These are phyloP conservation scores for Nakaseomyces kungkrabaensis DNA, from an alignment of 1,139 yeast species.

Conservation along the genomic window DNA sequence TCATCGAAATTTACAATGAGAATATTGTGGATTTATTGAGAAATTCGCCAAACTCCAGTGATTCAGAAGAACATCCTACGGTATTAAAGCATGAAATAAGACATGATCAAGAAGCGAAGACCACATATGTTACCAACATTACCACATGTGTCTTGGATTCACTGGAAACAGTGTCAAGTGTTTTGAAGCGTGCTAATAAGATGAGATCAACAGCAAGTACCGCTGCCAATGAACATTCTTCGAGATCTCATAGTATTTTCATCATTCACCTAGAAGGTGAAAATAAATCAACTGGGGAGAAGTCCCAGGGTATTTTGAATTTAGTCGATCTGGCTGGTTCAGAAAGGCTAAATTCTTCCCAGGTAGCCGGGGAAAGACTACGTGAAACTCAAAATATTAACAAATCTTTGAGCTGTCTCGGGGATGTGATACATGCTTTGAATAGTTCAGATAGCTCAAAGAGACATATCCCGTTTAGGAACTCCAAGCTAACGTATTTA, in stretches of 20 bases:
- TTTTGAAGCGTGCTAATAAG: conserved; percentile 46
- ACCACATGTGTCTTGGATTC: conserved; percentile 41
- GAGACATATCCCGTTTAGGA: conserved; percentile 47
- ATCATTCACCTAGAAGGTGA: conserved; percentile 50
- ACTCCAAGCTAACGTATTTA: conserved; percentile 62
- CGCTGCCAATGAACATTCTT: conserved; percentile 67
- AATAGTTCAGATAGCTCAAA: conserved; percentile 31
- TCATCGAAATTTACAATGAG: conserved; percentile 86
- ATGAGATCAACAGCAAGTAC: conserved; percentile 80
- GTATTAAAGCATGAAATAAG: conserved; percentile 54
- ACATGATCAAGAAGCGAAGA: conserved; percentile 47
- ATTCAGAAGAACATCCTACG: conserved; percentile 23
- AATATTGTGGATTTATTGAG: conserved; percentile 58
- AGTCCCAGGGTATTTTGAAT: conserved; percentile 54
- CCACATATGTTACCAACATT: conserved; percentile 54
- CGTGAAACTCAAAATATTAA: conserved; percentile 87
- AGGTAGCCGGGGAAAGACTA: conserved; percentile 69
- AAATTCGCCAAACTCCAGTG: conserved; percentile 12
- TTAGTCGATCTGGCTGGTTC: conserved; percentile 83
- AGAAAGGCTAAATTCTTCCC: conserved; percentile 70
- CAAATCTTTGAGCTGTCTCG: conserved; percentile 76
- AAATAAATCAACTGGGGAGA: conserved; percentile 42
- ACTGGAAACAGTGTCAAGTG: conserved; percentile 40
- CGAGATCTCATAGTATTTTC: conserved; percentile 66
- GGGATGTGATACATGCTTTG: conserved; percentile 80